Evolutionary conservation across 352 stramenopile genomes (phyloP).

Genomic region (Phytophthora citricola): DNA sequence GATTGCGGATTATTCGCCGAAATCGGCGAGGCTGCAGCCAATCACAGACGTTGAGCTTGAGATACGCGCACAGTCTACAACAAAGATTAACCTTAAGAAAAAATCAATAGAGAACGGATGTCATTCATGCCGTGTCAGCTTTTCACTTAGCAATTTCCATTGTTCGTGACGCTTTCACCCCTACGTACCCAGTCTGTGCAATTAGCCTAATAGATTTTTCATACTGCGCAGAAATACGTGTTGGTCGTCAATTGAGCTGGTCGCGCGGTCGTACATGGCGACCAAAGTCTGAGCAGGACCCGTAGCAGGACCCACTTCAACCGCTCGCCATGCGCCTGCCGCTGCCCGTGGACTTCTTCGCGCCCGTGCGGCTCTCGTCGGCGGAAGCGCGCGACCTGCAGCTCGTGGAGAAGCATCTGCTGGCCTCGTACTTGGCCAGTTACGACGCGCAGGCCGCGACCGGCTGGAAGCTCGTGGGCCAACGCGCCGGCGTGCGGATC

Average conservation of each 20-base stretch:
- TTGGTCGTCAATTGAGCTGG: constrained; percentile 14
- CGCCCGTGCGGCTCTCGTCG: constrained; percentile 51
- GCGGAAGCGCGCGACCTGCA: constrained; percentile 51
- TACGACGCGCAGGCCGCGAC: constrained; percentile 44
- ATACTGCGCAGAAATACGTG: constrained; percentile 1
- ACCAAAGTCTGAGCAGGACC: constrained; percentile 1
- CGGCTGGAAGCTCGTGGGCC: constrained; percentile 56
- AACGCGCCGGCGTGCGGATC: constrained; percentile 57
- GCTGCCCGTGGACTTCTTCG: constrained; percentile 57
- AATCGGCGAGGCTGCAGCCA: constrained; percentile 1
- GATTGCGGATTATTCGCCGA: constrained; percentile 5
- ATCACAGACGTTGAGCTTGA: background rate
- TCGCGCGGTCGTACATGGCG: constrained; percentile 11
- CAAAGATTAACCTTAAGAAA: background rate
- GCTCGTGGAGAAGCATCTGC: constrained; percentile 51
- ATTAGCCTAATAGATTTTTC: background rate
- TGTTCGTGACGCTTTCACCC: background rate
- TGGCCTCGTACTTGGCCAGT: constrained; percentile 56
- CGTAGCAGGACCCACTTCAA: constrained; percentile 19
- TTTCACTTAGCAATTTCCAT: too few species aligned
- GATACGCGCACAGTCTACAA: constrained; percentile 4
- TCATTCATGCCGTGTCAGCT: background rate
- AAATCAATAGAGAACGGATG: background rate
- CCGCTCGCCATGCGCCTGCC: constrained; percentile 47
- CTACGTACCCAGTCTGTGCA: background rate